Evolutionary conservation across 2,329 filamentous ascomycete species (phyloP), one percentile per base, ranked within the genome.

Genomic region (Furcasterigmium furcatum): DNA sequence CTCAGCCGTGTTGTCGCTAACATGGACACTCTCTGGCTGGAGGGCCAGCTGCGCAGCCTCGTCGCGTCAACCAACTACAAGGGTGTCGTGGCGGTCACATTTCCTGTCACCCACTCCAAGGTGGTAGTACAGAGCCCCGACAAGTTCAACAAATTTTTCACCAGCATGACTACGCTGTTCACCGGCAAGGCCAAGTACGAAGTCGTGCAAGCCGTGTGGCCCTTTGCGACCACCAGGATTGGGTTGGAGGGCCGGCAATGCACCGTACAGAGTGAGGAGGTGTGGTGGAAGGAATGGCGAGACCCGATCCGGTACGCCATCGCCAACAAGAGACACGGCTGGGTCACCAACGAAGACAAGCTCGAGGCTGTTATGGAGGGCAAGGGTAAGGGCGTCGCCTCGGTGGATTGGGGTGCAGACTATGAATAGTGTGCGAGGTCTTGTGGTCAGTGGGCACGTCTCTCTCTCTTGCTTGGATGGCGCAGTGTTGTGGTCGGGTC

Each of bases 191-290:
- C 70, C 56, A 73, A 69, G 50, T 81, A 80, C 51, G 77, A 80
- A 57, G 73, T 79, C 3, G 67, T 77, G 41, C 76, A 78, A 56
- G 67, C 71, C 1, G 70, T 81, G 2, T 82, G 78, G 77, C 78
- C 77, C 4, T 81, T 79, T 60, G 77, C 77, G 2, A 74, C 73
- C 50, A 63, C 66, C 4, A 64, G 58, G 55, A 71, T 61, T 52
- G 74, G 64, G 32, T 73, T 74, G 49, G 57, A 50, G n/a, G 70
- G 58, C 12, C 67, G 72, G 41, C 60, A 58, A 43, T 79, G 70
- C 51, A 65, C 67, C 4, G 74, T 80, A n/a, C 74, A 79, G 58
- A 76, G 68, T 46, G 77, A 82, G 58, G 75, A 78, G 55, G 67
- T 65, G 3, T 81, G 77, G 77, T 81, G 76, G 72, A 63, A 64